Percentiles rank a stretch among this genome's conserved stretches.
phyloP scores from a whole-genome alignment of 257 asterid species.

The Anisodus acutangulus region DNA sequence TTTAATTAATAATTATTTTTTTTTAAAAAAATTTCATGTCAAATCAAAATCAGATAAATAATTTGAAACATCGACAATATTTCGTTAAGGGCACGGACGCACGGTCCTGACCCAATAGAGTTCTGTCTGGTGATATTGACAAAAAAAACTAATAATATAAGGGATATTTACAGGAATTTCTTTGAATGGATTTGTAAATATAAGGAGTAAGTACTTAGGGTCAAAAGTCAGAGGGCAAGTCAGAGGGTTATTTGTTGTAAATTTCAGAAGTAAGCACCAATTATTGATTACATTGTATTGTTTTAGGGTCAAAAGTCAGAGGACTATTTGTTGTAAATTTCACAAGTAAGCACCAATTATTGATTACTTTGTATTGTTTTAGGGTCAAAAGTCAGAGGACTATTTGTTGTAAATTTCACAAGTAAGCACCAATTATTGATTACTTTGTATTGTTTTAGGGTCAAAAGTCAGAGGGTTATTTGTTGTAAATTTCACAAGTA shows the following conservation, averaged over 20 bases:
- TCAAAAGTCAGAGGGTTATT: not conserved
- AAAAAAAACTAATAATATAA: no score
- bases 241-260: not conserved
- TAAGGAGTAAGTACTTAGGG: not conserved
- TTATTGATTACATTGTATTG: conserved; percentile 5
- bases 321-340: not conserved
- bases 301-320: no score
- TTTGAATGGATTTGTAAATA: not conserved
- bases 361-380: not conserved
- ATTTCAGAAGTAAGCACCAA: conserved; percentile 25
- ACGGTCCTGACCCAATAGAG: no score
- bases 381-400: no score
- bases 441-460: not conserved
- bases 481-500: not conserved
- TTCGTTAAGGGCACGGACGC: no score
- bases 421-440: conserved; percentile 33
- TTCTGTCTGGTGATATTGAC: no score
- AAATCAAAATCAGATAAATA: no score
- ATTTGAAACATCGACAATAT: no score
- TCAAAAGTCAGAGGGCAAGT: not conserved
- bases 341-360: conserved; percentile 30
- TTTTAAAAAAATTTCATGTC: no score
- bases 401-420: not conserved
- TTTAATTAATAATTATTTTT: no score
- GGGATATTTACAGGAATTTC: not conserved